Conservation (phyloP, 2,329 filamentous ascomycete genomes). For the Xenosphaeropsis pyriputrescens region DNA sequence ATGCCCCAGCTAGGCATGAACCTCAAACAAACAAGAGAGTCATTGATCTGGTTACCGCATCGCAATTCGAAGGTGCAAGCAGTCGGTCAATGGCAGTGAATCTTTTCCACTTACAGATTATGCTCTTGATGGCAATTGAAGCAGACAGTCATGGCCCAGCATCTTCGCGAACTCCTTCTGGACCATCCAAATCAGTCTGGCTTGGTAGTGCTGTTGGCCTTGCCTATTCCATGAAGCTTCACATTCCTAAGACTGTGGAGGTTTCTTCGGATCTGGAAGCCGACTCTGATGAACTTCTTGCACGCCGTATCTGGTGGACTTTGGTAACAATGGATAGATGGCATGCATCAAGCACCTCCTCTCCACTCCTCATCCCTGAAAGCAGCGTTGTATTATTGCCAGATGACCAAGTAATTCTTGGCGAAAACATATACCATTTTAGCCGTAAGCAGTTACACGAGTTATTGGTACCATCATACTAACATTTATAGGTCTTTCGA, state of each 20-base stretch:
- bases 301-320: slow-evolving; percentile 56
- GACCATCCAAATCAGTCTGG: slow-evolving; percentile 32
- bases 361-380: slow-evolving; percentile 46
- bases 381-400: slow-evolving; percentile 42
- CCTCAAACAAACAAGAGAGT: slow-evolving; percentile 23
- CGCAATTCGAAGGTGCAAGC: slow-evolving; percentile 27
- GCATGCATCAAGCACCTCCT: slow-evolving; percentile 54
- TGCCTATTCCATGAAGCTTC: slow-evolving; percentile 50
- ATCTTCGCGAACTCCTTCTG: slow-evolving; percentile 25
- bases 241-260: slow-evolving; percentile 26
- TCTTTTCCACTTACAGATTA: slow-evolving; percentile 47
- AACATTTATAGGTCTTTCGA: slow-evolving; percentile 30
- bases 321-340: slow-evolving; percentile 59
- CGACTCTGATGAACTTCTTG: slow-evolving; percentile 47
- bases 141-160: slow-evolving; percentile 36
- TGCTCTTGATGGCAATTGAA: slow-evolving; percentile 52
- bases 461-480: no score
- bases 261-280: slow-evolving; percentile 28
- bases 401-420: slow-evolving; percentile 43
- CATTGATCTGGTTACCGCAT: slow-evolving; percentile 24
- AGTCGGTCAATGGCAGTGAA: slow-evolving; percentile 24
- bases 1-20: slow-evolving; percentile 10
- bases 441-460: slow-evolving; percentile 35
- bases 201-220: slow-evolving; percentile 51
- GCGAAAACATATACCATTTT: slow-evolving; percentile 48